phyloP scores from a whole-genome alignment of 2,329 filamentous ascomycete species.

The Diaporthe aspalathi region DNA sequence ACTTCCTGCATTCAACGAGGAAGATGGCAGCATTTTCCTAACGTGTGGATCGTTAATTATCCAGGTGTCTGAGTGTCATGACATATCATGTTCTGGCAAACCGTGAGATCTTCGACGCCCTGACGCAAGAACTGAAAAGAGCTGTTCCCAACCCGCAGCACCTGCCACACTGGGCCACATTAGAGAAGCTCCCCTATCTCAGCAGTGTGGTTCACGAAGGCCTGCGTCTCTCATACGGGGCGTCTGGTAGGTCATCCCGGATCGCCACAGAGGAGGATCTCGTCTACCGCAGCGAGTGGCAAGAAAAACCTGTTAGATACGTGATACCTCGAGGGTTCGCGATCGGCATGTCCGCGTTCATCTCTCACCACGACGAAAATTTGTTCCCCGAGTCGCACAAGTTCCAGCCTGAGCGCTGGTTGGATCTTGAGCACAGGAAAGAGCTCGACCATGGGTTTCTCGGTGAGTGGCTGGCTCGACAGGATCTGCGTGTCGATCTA shows the following conservation, averaged over 20 bases:
- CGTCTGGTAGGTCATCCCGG: conserved; percentile 37
- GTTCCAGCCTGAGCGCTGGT: conserved; percentile 44
- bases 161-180: conserved; percentile 39
- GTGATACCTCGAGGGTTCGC: conserved; percentile 42
- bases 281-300: conserved; percentile 9
- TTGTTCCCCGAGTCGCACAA: conserved; percentile 41
- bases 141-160: conserved; percentile 35
- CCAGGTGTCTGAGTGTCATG: conserved; percentile 7
- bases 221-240: conserved; percentile 42
- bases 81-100: conserved; percentile 22
- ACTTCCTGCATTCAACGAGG: too few species aligned
- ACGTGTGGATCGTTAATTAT: not conserved
- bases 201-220: conserved; percentile 41
- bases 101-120: not conserved
- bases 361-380: conserved; percentile 42
- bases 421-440: conserved; percentile 35
- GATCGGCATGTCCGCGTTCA: conserved; percentile 40
- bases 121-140: conserved; percentile 12
- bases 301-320: conserved; percentile 30
- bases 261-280: conserved; percentile 33
- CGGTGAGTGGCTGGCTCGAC: not conserved
- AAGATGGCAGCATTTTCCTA: not conserved
- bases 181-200: conserved; percentile 44
- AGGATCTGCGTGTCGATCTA: not conserved
- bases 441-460: conserved; percentile 40